phyloP scores from a whole-genome alignment of 2,329 filamentous ascomycete species.

The Juglanconis juglandina region DNA sequence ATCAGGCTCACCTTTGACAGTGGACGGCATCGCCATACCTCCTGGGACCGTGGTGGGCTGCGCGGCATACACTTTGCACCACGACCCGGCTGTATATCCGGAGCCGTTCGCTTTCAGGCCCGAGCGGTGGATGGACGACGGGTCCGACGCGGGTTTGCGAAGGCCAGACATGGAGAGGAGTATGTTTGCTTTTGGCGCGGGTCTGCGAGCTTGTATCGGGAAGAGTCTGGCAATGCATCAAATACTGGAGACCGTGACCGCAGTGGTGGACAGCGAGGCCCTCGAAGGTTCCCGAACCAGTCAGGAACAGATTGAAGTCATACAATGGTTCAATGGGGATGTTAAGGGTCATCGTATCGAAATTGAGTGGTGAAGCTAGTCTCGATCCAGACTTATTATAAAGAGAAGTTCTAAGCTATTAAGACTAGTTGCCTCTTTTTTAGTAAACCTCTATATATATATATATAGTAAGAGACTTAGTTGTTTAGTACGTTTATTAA shows the following conservation, averaged over 20 bases:
- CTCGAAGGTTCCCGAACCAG: constrained; percentile 5
- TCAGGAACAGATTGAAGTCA: constrained; percentile 9
- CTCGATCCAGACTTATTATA: no score
- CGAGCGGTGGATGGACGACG: constrained; percentile 21
- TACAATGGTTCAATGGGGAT: constrained; percentile 16
- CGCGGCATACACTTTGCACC: constrained; percentile 58
- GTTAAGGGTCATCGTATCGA: constrained; percentile 14
- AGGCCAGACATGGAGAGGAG: not conserved
- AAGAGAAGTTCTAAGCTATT: no score
- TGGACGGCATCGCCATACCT: constrained; percentile 52
- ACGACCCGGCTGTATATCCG: constrained; percentile 21
- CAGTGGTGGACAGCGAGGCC: constrained; percentile 1
- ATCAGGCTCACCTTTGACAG: constrained; percentile 18
- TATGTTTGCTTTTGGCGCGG: constrained; percentile 23
- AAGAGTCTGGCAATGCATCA: constrained; percentile 20
- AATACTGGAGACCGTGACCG: constrained; percentile 1
- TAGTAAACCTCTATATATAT: no score
- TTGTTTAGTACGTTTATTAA: no score
- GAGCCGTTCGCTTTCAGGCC: constrained; percentile 19
- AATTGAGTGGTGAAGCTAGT: not conserved
- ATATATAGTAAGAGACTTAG: no score
- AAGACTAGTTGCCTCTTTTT: no score
- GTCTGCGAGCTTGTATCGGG: constrained; percentile 22
- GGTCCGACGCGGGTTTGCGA: not conserved
- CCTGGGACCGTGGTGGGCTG: constrained; percentile 61